Evolutionary conservation across 495 filamentous ascomycete species (phyloP).

Genomic region (Neurospora sp.): DNA sequence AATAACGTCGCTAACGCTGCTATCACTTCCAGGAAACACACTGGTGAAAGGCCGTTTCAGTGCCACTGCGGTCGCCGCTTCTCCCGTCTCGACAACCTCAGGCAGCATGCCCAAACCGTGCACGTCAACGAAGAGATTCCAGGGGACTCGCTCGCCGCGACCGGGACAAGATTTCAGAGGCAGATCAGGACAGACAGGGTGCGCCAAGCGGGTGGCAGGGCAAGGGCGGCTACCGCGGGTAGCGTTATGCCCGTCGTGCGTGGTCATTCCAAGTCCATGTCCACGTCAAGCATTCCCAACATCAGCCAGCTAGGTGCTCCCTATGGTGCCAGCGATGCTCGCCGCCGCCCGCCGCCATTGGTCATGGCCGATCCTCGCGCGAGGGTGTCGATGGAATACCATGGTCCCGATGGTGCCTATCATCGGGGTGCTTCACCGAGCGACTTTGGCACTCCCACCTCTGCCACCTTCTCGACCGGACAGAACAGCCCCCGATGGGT

Average conservation of each 20-base stretch:
- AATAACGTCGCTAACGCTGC: constrained; percentile 5
- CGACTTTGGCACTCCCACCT: constrained; percentile 69
- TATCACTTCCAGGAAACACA: constrained; percentile 66
- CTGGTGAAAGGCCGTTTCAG: constrained; percentile 92
- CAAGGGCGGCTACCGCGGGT: constrained; percentile 65
- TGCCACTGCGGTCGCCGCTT: constrained; percentile 94
- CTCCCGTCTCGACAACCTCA: constrained; percentile 91
- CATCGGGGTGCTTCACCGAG: constrained; percentile 51
- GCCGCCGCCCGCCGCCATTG: constrained; percentile 68
- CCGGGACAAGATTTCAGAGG: constrained; percentile 84
- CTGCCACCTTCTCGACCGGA: constrained; percentile 61
- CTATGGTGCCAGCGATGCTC: constrained; percentile 51
- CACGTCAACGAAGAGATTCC: constrained; percentile 98
- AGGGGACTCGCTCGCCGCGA: constrained; percentile 83
- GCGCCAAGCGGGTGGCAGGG: constrained; percentile 58
- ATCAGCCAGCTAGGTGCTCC: constrained; percentile 67
- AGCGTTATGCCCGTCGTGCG: constrained; percentile 52
- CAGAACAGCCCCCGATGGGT: constrained; percentile 64
- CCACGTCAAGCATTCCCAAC: constrained; percentile 56
- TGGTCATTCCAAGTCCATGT: constrained; percentile 75
- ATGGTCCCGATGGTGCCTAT: constrained; percentile 39
- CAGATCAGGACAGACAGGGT: constrained; percentile 75
- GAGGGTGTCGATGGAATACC: constrained; percentile 54
- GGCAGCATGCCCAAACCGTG: constrained; percentile 95
- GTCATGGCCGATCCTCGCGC: constrained; percentile 64